Conservation (phyloP, 495 filamentous ascomycete genomes). For the Daldinia vernicosa region DNA sequence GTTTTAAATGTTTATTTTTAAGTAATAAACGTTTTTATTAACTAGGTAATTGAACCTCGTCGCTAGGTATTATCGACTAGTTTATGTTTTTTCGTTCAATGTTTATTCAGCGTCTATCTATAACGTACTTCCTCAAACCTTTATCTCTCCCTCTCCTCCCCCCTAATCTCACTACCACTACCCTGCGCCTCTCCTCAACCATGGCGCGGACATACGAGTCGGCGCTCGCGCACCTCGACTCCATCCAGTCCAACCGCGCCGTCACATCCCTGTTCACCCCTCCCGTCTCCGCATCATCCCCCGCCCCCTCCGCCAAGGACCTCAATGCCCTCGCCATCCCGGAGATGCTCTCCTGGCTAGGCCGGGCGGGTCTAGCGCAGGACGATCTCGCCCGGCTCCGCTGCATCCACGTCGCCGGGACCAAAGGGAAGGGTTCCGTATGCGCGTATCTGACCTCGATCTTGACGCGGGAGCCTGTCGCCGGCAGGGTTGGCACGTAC, state of each 20-base stretch:
- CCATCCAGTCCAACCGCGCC: constrained; percentile 78
- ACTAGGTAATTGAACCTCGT: neutral
- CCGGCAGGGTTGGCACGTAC: constrained; percentile 66
- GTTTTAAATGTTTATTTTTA: neutral
- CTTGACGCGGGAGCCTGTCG: constrained; percentile 47
- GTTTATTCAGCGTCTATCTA: too few species aligned
- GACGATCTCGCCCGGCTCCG: constrained; percentile 46
- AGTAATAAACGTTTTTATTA: neutral
- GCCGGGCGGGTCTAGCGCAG: constrained; percentile 73
- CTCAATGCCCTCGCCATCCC: constrained; percentile 82
- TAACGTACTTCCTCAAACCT: neutral
- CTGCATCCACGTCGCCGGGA: constrained; percentile 68
- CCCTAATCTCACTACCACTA: neutral
- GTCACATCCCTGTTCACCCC: constrained; percentile 53
- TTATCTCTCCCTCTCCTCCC: neutral
- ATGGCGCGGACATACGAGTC: constrained; percentile 49
- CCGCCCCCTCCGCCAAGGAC: constrained; percentile 42
- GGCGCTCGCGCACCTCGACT: constrained; percentile 66
- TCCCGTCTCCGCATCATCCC: constrained; percentile 12
- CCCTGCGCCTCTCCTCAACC: constrained; percentile 20
- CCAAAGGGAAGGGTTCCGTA: constrained; percentile 69
- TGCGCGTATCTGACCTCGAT: constrained; percentile 58
- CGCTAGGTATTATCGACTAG: too few species aligned
- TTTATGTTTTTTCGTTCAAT: too few species aligned
- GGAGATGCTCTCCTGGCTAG: constrained; percentile 84